phyloP scores from a whole-genome alignment of 1,284 basidiomycete species.

The Leccinum pachyderme region DNA sequence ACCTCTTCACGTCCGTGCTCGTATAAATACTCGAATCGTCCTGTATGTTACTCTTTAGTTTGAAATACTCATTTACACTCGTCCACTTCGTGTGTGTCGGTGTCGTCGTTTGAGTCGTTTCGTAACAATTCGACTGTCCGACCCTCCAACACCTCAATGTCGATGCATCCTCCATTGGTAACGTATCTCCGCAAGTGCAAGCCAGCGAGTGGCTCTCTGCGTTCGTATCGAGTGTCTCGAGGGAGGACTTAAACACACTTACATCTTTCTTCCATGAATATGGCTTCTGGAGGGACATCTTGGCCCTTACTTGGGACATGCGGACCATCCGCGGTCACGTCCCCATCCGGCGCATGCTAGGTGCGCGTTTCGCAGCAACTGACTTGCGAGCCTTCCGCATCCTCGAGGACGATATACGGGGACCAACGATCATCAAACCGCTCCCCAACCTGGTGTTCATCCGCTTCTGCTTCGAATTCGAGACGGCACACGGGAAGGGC shows the following conservation, averaged over 20 bases:
- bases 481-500: conserved; percentile 21
- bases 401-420: conserved; percentile 12
- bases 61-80: too few relatives aligned
- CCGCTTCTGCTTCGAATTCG: conserved; percentile 18
- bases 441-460: conserved; percentile 9
- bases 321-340: conserved; percentile 24
- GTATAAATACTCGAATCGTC: too few relatives aligned
- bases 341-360: conserved; percentile 20
- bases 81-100: too few relatives aligned
- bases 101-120: too few relatives aligned
- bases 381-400: conserved; percentile 10
- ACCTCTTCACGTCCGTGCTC: too few relatives aligned
- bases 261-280: conserved; percentile 20
- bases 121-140: conserved; percentile 24
- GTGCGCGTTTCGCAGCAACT: conserved; percentile 15
- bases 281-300: conserved; percentile 32
- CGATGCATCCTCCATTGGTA: conserved; percentile 6
- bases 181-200: conserved; percentile 12
- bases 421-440: conserved; percentile 20
- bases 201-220: conserved; percentile 27
- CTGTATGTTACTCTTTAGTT: too few relatives aligned
- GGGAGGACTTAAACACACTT: conserved; percentile 17
- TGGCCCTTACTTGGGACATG: conserved; percentile 32
- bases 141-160: conserved; percentile 23
- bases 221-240: conserved; percentile 25